These are phyloP conservation scores for Ogataea zsoltii DNA, from an alignment of 805 yeast genomes.

Conservation along the genomic window DNA sequence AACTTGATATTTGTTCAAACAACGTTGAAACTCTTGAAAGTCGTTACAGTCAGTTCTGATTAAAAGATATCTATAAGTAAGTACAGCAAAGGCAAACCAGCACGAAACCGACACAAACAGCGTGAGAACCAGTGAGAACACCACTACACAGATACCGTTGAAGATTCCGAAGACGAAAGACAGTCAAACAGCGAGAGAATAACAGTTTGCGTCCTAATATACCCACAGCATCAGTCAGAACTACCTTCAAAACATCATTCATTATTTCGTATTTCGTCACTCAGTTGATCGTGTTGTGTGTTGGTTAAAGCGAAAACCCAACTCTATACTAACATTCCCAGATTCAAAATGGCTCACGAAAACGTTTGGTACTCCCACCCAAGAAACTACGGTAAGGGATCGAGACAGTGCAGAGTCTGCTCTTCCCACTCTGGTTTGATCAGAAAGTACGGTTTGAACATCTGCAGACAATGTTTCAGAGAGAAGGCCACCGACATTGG, in stretches of 20 bases:
- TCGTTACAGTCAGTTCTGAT: conserved; percentile 8
- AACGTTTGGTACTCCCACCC: conserved; percentile 99
- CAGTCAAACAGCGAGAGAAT: no score
- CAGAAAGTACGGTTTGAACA: conserved; percentile 99
- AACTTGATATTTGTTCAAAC: conserved; percentile 1
- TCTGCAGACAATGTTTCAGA: conserved; percentile 99
- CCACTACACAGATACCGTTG: no score
- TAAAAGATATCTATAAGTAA: conserved; percentile 12
- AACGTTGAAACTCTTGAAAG: neutral
- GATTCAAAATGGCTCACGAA: conserved; percentile 96
- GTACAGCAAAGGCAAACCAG: conserved; percentile 4
- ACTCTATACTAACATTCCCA: conserved; percentile 22
- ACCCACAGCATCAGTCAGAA: no score
- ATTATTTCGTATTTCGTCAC: neutral
- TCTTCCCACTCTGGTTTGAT: conserved; percentile 98
- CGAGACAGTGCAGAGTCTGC: conserved; percentile 99
- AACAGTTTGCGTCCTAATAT: no score
- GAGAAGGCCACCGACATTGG: conserved; percentile 99
- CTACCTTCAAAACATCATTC: no score
- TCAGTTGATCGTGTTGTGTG: neutral
- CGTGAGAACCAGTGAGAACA: neutral
- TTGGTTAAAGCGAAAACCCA: neutral
- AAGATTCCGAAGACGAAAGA: no score
- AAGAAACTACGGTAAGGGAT: conserved; percentile 99
- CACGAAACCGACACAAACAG: neutral